phyloP scores from a whole-genome alignment of 257 asterid species.

The Fraxinus anomala region DNA sequence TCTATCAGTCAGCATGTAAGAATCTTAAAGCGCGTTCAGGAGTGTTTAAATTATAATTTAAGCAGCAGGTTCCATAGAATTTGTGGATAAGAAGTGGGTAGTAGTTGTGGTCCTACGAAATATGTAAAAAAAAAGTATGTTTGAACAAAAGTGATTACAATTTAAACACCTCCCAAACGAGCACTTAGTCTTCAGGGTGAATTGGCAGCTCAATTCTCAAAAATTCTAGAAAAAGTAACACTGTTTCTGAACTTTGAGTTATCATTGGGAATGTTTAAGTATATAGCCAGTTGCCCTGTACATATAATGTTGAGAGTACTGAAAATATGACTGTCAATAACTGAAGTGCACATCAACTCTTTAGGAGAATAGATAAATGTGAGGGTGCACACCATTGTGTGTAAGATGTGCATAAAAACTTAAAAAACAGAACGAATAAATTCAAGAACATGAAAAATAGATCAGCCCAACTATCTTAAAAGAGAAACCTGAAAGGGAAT shows the following conservation, averaged over 20 bases:
- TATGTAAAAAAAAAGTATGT: too few relatives aligned
- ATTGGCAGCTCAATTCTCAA: background rate
- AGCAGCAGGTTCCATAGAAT: too few relatives aligned
- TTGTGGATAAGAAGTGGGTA: too few relatives aligned
- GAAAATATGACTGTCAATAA: conserved; percentile 6
- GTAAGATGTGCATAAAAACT: conserved; percentile 9
- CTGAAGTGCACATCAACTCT: conserved; percentile 16
- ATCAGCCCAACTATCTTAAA: conserved; percentile 14
- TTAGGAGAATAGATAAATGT: conserved; percentile 2
- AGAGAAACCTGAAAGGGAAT: conserved; percentile 12
- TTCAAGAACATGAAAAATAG: conserved; percentile 8
- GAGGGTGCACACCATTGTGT: background rate
- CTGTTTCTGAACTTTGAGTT: conserved; percentile 9
- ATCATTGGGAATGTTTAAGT: conserved; percentile 6
- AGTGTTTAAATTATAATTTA: too few relatives aligned
- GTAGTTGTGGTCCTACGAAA: too few relatives aligned
- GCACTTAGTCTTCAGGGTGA: background rate
- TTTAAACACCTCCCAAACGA: too few relatives aligned
- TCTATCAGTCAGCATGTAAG: background rate
- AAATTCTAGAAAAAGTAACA: background rate
- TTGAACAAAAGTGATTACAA: too few relatives aligned
- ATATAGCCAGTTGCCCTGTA: background rate
- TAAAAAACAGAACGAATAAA: conserved; percentile 10
- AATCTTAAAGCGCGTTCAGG: too few relatives aligned
- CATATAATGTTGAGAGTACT: background rate